Evolutionary conservation across 331 rosid species (phyloP), one percentile per base, ranked within the genome.

Genomic region (Phaseolus coccineus): DNA sequence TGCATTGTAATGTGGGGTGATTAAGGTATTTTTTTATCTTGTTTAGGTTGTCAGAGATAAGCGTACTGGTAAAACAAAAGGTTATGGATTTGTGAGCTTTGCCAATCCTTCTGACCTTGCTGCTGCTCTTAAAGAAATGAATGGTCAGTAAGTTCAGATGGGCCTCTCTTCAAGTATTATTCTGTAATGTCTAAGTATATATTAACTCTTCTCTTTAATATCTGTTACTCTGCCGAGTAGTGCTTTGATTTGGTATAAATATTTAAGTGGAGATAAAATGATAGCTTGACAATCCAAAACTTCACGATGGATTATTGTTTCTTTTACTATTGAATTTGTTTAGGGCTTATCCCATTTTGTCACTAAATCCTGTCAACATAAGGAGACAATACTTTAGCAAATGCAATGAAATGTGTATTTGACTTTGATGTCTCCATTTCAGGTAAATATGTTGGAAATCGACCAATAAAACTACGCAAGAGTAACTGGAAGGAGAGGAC

Each of bases 401-500:
- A 39, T 74, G 44, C 51, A 56, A 28, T 57, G 25, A 42, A 47
- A 24, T 8, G 1, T 31, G 70, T 25, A 63, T 52, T 56, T 58
- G 56, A 44, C 12, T 44, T 69, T 62, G 61, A 22, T 77, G 37
- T 50, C 69, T 31, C 71, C 69, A 63, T 84, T 63, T 62, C 87
- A 96, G 99, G 99, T 46, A 96, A 93, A 71, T 96, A 96, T 50
- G 98, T 96, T 28, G 99, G 99, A 75, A 96, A 96, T 78, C 85
- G 98, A 37, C 99, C 99, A 13, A 96, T 96, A 72, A 96, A 96
- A 85, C 87, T 93, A 12, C 96, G 96, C 19, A 96, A 93, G 85
- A 96, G 99, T 76, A 96, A 96, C 83, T 96, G 98, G 99, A 90
- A 81, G 83, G 99, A 96, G 88, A 89, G 99, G 87, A 96, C 86